Conservation (phyloP, 2,329 filamentous ascomycete genomes). For the Penicillium oxalicum region DNA sequence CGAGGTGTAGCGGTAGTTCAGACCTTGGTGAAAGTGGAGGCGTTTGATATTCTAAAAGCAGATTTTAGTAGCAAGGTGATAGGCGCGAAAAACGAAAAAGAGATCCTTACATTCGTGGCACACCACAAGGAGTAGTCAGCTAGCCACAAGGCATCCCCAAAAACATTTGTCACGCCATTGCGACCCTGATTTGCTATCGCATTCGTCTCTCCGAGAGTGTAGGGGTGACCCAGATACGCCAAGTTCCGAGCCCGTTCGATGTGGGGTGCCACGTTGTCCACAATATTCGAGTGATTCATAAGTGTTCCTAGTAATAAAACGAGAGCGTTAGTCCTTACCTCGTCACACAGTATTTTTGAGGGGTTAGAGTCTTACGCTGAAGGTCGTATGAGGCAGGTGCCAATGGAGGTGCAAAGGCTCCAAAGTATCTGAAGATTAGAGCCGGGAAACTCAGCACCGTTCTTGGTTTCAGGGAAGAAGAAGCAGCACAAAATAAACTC, state of each 20-base stretch:
- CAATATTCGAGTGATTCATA: constrained; percentile 18
- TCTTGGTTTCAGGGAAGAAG: background rate
- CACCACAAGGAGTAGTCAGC: constrained; percentile 17
- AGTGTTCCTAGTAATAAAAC: background rate
- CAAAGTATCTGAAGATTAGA: background rate
- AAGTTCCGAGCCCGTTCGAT: constrained; percentile 10
- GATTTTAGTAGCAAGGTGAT: no score
- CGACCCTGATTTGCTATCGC: constrained; percentile 13
- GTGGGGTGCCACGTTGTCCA: constrained; percentile 5
- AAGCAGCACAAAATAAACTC: no score
- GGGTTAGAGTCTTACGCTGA: background rate
- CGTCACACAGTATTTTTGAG: background rate
- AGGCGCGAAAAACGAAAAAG: no score
- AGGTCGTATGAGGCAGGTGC: background rate
- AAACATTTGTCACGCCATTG: constrained; percentile 10
- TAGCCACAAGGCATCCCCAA: constrained; percentile 15
- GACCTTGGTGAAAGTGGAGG: constrained; percentile 16
- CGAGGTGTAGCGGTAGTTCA: constrained; percentile 16
- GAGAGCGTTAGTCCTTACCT: no score
- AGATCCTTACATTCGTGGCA: constrained; percentile 10
- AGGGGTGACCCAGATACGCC: constrained; percentile 12
- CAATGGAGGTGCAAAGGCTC: background rate
- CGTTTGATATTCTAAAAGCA: constrained; percentile 11
- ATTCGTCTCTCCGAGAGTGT: constrained; percentile 12
- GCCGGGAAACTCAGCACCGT: background rate